These are phyloP conservation scores for Pharnaceum exiguum DNA, from an alignment of 148 eudicot genomes.

Conservation along the genomic window DNA sequence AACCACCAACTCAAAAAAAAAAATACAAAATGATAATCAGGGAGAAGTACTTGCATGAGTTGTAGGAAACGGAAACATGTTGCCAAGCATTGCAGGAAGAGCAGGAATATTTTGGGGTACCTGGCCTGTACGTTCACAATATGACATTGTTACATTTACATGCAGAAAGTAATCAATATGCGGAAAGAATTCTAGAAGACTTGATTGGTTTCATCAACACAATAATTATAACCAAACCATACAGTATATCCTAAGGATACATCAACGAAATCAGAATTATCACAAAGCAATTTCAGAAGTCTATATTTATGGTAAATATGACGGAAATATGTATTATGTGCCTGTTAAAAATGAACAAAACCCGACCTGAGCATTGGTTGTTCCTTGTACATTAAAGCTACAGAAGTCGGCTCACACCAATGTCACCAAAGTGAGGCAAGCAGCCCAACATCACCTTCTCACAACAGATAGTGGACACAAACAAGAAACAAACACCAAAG, in stretches of 20 bases:
- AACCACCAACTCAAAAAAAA: too few relatives aligned
- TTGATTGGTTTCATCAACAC: too few relatives aligned
- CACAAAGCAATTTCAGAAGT: not conserved
- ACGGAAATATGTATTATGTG: slow-evolving; percentile 61
- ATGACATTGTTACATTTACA: slow-evolving; percentile 15
- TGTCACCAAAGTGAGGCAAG: slow-evolving; percentile 97
- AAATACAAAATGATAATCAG: not conserved
- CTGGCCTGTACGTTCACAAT: slow-evolving; percentile 62
- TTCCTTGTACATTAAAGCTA: slow-evolving; percentile 91
- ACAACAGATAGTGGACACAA: slow-evolving; percentile 81
- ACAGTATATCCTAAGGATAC: too few relatives aligned
- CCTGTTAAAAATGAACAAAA: slow-evolving; percentile 88
- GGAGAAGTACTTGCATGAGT: slow-evolving; percentile 47
- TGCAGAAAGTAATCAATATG: too few relatives aligned
- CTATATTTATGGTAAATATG: slow-evolving; percentile 21
- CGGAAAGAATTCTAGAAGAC: too few relatives aligned
- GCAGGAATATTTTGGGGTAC: slow-evolving; percentile 53
- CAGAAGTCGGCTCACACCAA: slow-evolving; percentile 99
- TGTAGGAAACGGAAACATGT: slow-evolving; percentile 57
- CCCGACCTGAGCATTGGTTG: slow-evolving; percentile 78
- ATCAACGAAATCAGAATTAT: not conserved
- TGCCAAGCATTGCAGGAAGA: slow-evolving; percentile 72
- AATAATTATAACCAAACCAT: too few relatives aligned
- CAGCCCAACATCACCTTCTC: slow-evolving; percentile 97
- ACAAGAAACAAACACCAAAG: slow-evolving; percentile 96